Base-by-base conservation (phyloP, 495 filamentous ascomycete genomes). In the Aspergillus coremiiformis region DNA sequence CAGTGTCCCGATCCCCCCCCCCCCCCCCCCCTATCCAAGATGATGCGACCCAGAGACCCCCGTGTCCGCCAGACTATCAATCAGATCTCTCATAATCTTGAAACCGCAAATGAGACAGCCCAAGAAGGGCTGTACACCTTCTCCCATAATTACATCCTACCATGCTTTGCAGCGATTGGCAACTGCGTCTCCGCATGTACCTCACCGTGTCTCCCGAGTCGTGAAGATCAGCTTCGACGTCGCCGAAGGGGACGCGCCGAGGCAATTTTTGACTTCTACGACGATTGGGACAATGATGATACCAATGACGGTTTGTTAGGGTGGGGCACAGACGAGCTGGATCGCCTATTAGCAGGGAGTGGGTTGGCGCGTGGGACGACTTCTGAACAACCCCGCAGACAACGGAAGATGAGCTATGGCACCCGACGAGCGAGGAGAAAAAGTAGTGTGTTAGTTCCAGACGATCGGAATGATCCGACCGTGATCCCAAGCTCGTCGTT, bases 181-280 rank as follows among this genome's bases (percentile, higher is more conserved):
- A 75, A 74, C 26, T 84, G 85, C 53, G 60, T 95, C 52, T 76
- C 82, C 47, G 75, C 78, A 56, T 94, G 89, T 65, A 80, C 84
- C 17, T 73, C 78, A 35, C 77, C 83, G 1, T 95, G 90, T 66
- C 76, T 90, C 22, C 83, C 86, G 14, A 78, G 73, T 59, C 81
- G 82, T 44, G 86, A 91, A 51, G 88, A 89, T 58, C 85, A 85
- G 35, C 70, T 81, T 20, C 82, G 86, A 5, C 79, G 89, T 41
- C 75, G 80, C 46, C 74, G 80, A 69, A 72, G 84, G 55, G 85
- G 84, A 9, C 70, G 82, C 33, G 84, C 87, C 22, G 90, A 95
- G 63, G 81, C 84, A 35, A 87, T 80, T 55, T 98, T 98, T 58
- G 94, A 96, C 59, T 98, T 98, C 73, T 98, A 98, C 71, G 93